Conservation (phyloP, 768 basidiomycete species). For the Roridomyces roridus region DNA sequence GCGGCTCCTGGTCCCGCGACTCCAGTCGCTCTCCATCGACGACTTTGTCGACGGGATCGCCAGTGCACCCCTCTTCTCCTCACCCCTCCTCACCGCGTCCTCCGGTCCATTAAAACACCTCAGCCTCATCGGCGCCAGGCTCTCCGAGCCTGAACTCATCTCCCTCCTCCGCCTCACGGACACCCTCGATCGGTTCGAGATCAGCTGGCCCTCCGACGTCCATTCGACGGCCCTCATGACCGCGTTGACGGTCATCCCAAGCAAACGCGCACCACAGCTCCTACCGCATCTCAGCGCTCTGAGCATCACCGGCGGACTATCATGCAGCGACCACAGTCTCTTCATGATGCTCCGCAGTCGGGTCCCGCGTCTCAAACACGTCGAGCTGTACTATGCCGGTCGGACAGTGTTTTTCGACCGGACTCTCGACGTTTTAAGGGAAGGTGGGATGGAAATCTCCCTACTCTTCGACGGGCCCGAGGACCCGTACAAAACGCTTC, state of each 20-base stretch:
- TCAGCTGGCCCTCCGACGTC: conserved; percentile 20
- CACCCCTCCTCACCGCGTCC: neutral
- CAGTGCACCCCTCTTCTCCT: neutral
- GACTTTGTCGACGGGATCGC: neutral
- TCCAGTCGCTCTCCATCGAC: conserved; percentile 8
- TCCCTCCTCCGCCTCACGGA: conserved; percentile 3
- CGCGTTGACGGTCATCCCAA: conserved; percentile 7
- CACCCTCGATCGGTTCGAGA: conserved; percentile 4
- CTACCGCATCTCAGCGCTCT: conserved; percentile 6
- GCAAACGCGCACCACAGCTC: neutral
- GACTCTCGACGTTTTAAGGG: conserved; percentile 7
- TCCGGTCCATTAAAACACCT: conserved; percentile 2
- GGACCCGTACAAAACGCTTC: neutral
- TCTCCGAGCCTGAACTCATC: conserved; percentile 14
- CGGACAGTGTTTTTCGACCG: conserved; percentile 20
- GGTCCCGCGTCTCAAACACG: neutral
- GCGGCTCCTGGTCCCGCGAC: neutral
- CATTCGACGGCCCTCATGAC: conserved; percentile 10
- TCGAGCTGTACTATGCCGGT: conserved; percentile 19
- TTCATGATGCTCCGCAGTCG: conserved; percentile 18
- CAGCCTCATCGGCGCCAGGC: conserved; percentile 5
- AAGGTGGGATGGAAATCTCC: conserved; percentile 8
- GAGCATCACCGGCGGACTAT: conserved; percentile 16
- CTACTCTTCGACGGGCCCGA: conserved; percentile 15
- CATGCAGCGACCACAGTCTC: conserved; percentile 6